phyloP scores from a whole-genome alignment of 371 early-diverging fungal genomes.

The Zychaea mexicana region DNA sequence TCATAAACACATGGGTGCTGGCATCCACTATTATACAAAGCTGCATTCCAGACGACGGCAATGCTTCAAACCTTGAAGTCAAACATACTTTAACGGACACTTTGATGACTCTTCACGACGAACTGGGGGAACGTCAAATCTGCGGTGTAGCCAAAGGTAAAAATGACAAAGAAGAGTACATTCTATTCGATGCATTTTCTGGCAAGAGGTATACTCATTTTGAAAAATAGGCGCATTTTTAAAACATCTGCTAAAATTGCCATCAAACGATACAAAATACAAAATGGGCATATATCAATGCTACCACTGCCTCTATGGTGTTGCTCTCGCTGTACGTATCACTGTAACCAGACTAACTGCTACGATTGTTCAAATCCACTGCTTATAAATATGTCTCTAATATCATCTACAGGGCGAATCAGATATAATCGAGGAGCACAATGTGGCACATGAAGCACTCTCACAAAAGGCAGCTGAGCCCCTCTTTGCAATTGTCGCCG shows the following conservation, averaged over 20 bases:
- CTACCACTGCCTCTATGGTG: slow-evolving; percentile 70
- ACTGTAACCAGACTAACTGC: too few relatives aligned
- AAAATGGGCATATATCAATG: slow-evolving; percentile 63
- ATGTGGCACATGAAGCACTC: slow-evolving; percentile 45
- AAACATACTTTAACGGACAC: slow-evolving; percentile 36
- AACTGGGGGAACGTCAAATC: slow-evolving; percentile 66
- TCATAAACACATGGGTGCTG: slow-evolving; percentile 35
- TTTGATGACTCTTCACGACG: slow-evolving; percentile 59
- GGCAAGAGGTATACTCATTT: too few relatives aligned
- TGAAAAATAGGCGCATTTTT: slow-evolving; percentile 36
- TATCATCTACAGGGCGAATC: slow-evolving; percentile 48
- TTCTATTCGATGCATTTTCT: too few relatives aligned
- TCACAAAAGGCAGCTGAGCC: slow-evolving; percentile 59
- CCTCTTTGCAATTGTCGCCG: slow-evolving; percentile 49
- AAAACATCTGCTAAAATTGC: slow-evolving; percentile 23
- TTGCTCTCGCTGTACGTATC: slow-evolving; percentile 54
- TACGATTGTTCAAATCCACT: too few relatives aligned
- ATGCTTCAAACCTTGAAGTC: not conserved
- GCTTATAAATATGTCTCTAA: not conserved
- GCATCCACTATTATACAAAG: slow-evolving; percentile 24
- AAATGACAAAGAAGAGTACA: not conserved
- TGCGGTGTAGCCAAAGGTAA: slow-evolving; percentile 63
- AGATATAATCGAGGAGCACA: slow-evolving; percentile 59
- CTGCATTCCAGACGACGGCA: not conserved
- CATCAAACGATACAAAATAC: slow-evolving; percentile 19